Base-by-base conservation (phyloP, 352 stramenopile genomes). In the Pythium graminicola region DNA sequence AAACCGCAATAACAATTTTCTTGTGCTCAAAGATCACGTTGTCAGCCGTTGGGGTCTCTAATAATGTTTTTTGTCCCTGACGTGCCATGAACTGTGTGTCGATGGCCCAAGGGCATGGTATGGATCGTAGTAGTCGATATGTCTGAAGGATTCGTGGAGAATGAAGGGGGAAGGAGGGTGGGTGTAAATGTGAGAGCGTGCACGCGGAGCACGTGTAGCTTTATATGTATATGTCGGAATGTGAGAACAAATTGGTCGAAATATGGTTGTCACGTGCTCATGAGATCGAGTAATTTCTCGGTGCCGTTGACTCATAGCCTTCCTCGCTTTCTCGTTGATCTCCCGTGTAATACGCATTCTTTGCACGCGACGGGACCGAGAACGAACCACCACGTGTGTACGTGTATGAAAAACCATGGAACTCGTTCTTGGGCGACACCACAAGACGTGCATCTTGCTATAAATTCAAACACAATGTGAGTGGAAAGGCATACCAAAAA, bases 381-480 rank as follows among this genome's bases (percentile, higher is more conserved):
- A 59, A 62, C 23, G 62, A 57, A 17, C 50, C 69, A 14, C 69
- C 62, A 32, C 38, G 53, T 14, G 24, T 49, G 55, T 57, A 62
- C 41, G 81, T 86, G 61, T 86, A 93, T 29, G 83, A 93, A 42
- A 93, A 93, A 17, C 81, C 81, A 38, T 86, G 71, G 57, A 93
- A 93, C 52, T 92, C 81, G 62, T 93, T 90, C 59, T 89, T 87
- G 7, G 81, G 81, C 16, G 81, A 91, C 29, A 87, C 62, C 6
- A 68, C 57, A 16, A 91, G 59, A 7, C 81, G 78, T 44, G 79
- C 81, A 54, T 91, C 81, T 65, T 89, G 78, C 71, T 91, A 65
- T 31, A 65, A 50, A 9, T 17, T 29, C 50, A 42, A 51, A 0
- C 35, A n/a, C 64, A 19, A 49, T 10, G 42, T 51, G 16, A 60